phyloP scores from a whole-genome alignment of 164 flowering plant genomes.

The Vitis rupestris region DNA sequence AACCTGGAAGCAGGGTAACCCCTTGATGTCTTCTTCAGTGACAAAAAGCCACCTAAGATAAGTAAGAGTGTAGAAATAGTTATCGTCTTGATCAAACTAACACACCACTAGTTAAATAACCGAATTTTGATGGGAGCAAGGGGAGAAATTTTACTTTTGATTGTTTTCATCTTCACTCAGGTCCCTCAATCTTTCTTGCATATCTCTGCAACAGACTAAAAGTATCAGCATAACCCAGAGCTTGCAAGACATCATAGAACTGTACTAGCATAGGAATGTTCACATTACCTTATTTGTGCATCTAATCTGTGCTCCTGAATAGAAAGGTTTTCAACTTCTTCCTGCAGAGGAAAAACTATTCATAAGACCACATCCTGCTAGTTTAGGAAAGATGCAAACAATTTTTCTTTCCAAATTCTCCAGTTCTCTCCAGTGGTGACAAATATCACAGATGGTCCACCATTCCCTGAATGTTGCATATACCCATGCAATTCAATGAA shows the following conservation, averaged over 20 bases:
- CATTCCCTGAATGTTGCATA: no score
- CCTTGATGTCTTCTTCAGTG: conserved; percentile 90
- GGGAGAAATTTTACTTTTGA: conserved; percentile 48
- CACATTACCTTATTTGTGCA: conserved; percentile 57
- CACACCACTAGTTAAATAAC: neutral
- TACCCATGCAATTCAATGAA: neutral
- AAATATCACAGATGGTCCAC: no score
- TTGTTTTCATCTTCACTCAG: conserved; percentile 88
- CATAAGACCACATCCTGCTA: neutral
- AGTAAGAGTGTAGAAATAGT: neutral
- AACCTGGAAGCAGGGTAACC: conserved; percentile 91
- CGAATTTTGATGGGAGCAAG: neutral
- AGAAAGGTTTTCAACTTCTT: conserved; percentile 67
- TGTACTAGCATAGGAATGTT: neutral
- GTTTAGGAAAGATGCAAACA: neutral
- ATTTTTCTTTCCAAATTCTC: neutral
- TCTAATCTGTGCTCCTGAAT: conserved; percentile 72
- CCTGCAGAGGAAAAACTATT: conserved; percentile 41
- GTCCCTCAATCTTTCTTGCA: conserved; percentile 85
- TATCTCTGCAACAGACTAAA: conserved; percentile 59
- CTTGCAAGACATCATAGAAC: neutral
- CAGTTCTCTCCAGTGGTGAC: no score
- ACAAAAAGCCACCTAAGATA: conserved; percentile 85
- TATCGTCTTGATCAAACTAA: neutral
- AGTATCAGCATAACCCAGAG: conserved; percentile 20